Evolutionary conservation across 2,329 filamentous ascomycete species (phyloP).

Genomic region (Didymosphaeria variabile): DNA sequence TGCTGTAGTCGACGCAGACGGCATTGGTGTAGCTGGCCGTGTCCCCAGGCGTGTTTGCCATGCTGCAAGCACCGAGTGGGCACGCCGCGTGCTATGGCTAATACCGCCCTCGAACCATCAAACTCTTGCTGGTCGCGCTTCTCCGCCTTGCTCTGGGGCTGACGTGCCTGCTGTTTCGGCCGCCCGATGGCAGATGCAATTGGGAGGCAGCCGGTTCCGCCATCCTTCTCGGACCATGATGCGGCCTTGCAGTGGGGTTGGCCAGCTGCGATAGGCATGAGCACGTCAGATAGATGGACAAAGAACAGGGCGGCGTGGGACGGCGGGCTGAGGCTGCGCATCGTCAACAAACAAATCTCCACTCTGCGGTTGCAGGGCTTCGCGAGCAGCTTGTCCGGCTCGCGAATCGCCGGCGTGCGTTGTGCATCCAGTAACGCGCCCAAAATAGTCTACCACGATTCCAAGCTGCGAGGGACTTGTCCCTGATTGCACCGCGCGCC

Average conservation of each 20-base stretch:
- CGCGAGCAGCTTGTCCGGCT: conserved; percentile 28
- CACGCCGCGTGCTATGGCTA: background rate
- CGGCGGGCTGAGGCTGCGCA: conserved; percentile 23
- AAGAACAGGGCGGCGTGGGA: background rate
- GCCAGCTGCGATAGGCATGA: background rate
- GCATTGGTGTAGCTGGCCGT: background rate
- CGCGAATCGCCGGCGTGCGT: conserved; percentile 42
- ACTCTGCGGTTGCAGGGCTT: conserved; percentile 42
- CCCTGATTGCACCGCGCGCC: conserved; percentile 31
- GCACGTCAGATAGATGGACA: background rate
- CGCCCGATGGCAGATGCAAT: conserved; percentile 23
- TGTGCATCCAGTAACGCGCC: conserved; percentile 34
- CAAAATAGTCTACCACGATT: conserved; percentile 43
- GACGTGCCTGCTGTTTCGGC: conserved; percentile 43
- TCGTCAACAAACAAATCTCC: conserved; percentile 50
- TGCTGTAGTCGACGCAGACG: background rate
- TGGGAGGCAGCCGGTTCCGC: background rate
- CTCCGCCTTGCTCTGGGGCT: conserved; percentile 35
- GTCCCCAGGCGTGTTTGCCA: conserved; percentile 10
- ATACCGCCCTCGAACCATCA: background rate
- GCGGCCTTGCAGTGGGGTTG: background rate
- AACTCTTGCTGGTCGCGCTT: conserved; percentile 24
- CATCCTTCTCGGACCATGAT: background rate
- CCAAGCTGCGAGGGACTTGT: conserved; percentile 37
- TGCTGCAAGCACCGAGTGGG: conserved; percentile 1